phyloP scores from a whole-genome alignment of 441 rosid species.

The Euphorbia schlechtendalii region DNA sequence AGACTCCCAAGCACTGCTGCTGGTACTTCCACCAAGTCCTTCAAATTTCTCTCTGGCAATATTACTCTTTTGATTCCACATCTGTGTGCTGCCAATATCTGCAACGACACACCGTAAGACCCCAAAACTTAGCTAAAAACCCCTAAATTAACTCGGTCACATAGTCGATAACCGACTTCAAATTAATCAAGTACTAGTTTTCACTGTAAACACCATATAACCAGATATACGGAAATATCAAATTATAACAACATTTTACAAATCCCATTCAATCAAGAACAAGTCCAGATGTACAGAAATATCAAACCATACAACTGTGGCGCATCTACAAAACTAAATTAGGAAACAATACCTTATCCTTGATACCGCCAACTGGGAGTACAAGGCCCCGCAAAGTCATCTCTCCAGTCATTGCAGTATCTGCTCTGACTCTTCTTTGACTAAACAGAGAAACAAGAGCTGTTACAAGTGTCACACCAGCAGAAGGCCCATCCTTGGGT shows the following conservation, averaged over 20 bases:
- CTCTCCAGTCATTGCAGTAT: constrained; percentile 99
- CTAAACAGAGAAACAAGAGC: constrained; percentile 87
- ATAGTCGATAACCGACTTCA: neutral
- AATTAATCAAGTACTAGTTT: neutral
- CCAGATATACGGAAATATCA: neutral
- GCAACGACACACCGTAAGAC: constrained; percentile 16
- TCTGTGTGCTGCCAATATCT: constrained; percentile 97
- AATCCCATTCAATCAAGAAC: no score
- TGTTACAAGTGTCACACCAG: constrained; percentile 95
- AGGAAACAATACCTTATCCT: constrained; percentile 65
- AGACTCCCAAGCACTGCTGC: constrained; percentile 66
- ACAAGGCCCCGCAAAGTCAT: constrained; percentile 99
- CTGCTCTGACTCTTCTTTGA: constrained; percentile 84
- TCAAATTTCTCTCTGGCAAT: constrained; percentile 84
- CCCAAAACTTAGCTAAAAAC: neutral
- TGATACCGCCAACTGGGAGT: constrained; percentile 95
- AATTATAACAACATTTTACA: neutral
- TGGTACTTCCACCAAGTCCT: constrained; percentile 95
- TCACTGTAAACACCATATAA: neutral
- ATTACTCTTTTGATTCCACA: constrained; percentile 88
- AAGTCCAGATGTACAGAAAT: no score
- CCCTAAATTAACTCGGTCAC: neutral
- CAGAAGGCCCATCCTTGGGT: constrained; percentile 98
- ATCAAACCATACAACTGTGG: no score
- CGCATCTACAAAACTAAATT: no score